Evolutionary conservation across 257 asterid species (phyloP).

Genomic region (Lantana camara): DNA sequence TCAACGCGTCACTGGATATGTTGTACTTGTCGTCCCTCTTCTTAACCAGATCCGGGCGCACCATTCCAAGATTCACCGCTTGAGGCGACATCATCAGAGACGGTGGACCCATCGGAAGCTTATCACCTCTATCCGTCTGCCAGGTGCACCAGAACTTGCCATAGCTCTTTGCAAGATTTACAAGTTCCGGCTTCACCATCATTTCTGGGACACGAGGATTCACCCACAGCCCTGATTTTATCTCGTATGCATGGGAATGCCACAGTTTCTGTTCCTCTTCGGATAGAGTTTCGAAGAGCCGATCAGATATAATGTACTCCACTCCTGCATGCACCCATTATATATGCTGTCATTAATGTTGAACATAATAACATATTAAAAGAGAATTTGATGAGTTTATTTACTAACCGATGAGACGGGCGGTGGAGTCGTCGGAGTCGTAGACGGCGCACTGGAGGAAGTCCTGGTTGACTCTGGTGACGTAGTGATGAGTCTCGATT

Average conservation of each 20-base stretch:
- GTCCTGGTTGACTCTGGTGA: slow-evolving; percentile 62
- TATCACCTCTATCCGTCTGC: slow-evolving; percentile 83
- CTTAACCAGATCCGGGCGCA: slow-evolving; percentile 41
- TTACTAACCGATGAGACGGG: slow-evolving; percentile 67
- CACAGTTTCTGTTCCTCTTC: slow-evolving; percentile 76
- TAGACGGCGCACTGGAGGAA: slow-evolving; percentile 92
- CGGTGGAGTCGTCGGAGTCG: slow-evolving; percentile 67
- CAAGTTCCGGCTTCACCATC: slow-evolving; percentile 51
- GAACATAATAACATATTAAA: no score
- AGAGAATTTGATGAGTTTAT: no score
- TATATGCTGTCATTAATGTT: no score
- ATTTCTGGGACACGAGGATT: slow-evolving; percentile 74
- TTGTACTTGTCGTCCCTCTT: slow-evolving; percentile 60
- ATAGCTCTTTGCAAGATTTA: slow-evolving; percentile 61
- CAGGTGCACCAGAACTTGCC: slow-evolving; percentile 99
- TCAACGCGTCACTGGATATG: slow-evolving; percentile 47
- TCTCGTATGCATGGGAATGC: slow-evolving; percentile 93
- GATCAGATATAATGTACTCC: slow-evolving; percentile 70
- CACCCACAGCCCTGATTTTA: slow-evolving; percentile 76
- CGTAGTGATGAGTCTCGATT: slow-evolving; percentile 83
- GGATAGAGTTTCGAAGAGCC: slow-evolving; percentile 54
- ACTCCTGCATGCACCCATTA: slow-evolving; percentile 60
- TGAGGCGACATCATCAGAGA: slow-evolving; percentile 84
- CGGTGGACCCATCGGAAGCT: slow-evolving; percentile 71
- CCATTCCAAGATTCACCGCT: slow-evolving; percentile 47